These are phyloP conservation scores for Aspergillus uvarum DNA, from an alignment of 2,329 filamentous ascomycete species.

Conservation along the genomic window DNA sequence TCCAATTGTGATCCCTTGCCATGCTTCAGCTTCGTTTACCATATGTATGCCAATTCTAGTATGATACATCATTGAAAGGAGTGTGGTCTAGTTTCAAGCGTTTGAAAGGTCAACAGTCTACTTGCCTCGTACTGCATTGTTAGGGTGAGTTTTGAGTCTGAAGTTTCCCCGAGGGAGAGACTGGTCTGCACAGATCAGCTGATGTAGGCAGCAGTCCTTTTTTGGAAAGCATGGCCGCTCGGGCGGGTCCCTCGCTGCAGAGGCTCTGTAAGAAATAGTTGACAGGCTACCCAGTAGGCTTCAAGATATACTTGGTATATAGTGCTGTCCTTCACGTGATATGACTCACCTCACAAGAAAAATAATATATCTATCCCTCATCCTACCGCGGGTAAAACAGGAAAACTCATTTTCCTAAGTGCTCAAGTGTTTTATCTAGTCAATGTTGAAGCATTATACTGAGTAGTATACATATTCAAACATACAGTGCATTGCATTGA, in stretches of 20 bases:
- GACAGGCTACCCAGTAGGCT: too few relatives aligned
- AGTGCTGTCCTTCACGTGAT: not conserved
- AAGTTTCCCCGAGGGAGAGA: not conserved
- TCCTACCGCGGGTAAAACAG: not conserved
- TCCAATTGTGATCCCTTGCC: constrained; percentile 7
- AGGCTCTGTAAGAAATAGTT: too few relatives aligned
- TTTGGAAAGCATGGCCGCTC: not conserved
- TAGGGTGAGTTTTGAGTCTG: not conserved
- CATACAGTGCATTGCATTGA: not conserved
- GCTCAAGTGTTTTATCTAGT: too few relatives aligned
- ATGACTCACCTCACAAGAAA: not conserved
- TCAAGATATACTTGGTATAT: not conserved
- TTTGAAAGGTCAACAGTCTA: constrained; percentile 11
- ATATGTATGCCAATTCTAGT: constrained; percentile 12
- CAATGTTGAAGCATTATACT: too few relatives aligned
- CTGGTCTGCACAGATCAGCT: not conserved
- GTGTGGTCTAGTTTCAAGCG: constrained; percentile 23
- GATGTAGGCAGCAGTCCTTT: not conserved
- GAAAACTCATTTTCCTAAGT: not conserved
- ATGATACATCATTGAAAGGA: constrained; percentile 27
- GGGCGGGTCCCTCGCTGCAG: too few relatives aligned
- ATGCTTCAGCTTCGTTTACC: constrained; percentile 10
- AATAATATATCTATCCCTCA: too few relatives aligned
- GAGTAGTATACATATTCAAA: too few relatives aligned
- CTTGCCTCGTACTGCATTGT: not conserved